Evolutionary conservation across 345 rosid species (phyloP).

Genomic region (Eucalyptus erythrocorys): DNA sequence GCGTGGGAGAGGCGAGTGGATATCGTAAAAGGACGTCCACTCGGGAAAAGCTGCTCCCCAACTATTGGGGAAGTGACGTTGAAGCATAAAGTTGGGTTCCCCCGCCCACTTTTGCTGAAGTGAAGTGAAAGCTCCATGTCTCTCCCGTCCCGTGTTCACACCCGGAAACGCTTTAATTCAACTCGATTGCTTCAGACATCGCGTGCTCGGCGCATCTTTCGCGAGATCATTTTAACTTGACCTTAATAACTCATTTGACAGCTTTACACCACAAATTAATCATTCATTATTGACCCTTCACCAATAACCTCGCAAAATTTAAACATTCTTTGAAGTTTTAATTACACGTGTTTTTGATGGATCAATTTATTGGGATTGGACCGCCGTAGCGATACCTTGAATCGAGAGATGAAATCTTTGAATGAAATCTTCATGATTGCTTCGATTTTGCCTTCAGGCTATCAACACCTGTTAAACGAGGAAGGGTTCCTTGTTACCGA

Average conservation of each 20-base stretch:
- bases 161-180: background rate
- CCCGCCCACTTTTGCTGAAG: background rate
- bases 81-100: background rate
- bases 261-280: background rate
- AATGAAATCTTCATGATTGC: background rate
- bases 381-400: fast-evolving
- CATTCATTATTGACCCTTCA: background rate
- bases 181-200: background rate
- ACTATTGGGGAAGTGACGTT: background rate
- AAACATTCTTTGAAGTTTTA: background rate
- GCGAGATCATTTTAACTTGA: background rate
- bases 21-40: background rate
- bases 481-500: background rate
- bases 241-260: background rate
- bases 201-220: fast-evolving
- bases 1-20: background rate
- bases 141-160: background rate
- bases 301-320: background rate
- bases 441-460: background rate
- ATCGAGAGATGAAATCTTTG: background rate
- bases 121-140: background rate
- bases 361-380: background rate
- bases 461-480: fast-evolving
- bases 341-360: background rate
- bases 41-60: background rate